Percentiles rank a stretch among this genome's conserved stretches.
Conservation (phyloP, 2,329 filamentous ascomycete species). For the Pseudogymnoascus sp. region DNA sequence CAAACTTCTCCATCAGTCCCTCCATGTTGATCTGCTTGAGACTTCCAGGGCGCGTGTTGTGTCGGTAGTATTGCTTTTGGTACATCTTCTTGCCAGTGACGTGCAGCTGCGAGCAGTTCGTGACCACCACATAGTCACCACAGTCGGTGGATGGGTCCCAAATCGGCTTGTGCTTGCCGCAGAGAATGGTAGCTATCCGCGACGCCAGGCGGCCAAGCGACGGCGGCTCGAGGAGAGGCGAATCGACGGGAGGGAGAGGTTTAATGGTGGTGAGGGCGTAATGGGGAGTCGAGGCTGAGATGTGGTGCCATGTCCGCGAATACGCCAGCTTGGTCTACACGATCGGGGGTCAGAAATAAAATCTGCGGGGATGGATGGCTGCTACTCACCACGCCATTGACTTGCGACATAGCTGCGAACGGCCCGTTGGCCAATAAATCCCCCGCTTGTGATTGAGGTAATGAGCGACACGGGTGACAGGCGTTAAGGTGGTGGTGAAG, state of each 20-base stretch:
- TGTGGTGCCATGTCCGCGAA: slow-evolving; percentile 86
- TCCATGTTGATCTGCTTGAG: slow-evolving; percentile 91
- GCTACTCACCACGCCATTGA: slow-evolving; percentile 59
- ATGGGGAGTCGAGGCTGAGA: slow-evolving; percentile 63
- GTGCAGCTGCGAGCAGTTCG: slow-evolving; percentile 77
- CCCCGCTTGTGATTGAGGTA: neutral
- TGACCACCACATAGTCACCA: slow-evolving; percentile 96
- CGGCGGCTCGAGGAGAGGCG: slow-evolving; percentile 50
- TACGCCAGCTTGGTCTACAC: slow-evolving; percentile 87
- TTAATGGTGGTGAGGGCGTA: slow-evolving; percentile 46
- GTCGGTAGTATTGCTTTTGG: slow-evolving; percentile 93
- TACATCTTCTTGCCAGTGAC: slow-evolving; percentile 85
- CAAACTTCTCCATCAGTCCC: slow-evolving; percentile 85
- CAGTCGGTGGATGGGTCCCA: slow-evolving; percentile 97
- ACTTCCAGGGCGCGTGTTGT: slow-evolving; percentile 82
- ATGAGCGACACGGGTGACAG: neutral
- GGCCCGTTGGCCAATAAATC: slow-evolving; percentile 16
- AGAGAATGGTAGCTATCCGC: slow-evolving; percentile 76
- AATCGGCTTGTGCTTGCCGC: slow-evolving; percentile 99
- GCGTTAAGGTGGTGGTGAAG: neutral
- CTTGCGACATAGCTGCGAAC: slow-evolving; percentile 61
- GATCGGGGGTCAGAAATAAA: slow-evolving; percentile 5
- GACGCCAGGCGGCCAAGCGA: slow-evolving; percentile 86
- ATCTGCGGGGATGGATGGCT: neutral
- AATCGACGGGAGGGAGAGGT: slow-evolving; percentile 26